Conservation (phyloP, 2,329 filamentous ascomycete species). For the Orbilia quercus region DNA sequence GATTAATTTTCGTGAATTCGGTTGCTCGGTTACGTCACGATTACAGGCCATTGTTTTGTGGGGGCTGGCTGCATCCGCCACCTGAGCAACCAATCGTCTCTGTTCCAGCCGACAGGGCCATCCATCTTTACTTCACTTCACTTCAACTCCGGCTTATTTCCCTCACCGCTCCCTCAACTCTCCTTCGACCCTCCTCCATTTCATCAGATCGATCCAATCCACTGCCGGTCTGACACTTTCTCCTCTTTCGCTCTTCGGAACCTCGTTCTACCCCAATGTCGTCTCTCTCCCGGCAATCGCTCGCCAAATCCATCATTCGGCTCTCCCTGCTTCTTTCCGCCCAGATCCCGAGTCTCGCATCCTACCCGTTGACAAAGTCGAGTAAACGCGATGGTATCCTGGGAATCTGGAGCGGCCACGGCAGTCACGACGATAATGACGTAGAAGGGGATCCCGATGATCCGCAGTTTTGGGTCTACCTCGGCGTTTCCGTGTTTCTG, state of each 20-base stretch:
- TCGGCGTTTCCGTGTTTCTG: slow-evolving; percentile 79
- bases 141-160: not conserved
- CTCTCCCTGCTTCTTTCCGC: slow-evolving; percentile 41
- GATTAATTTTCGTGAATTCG: too few species aligned
- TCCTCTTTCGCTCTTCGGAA: slow-evolving; percentile 10
- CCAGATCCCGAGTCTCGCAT: slow-evolving; percentile 49
- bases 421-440: slow-evolving; percentile 33
- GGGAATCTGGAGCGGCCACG: slow-evolving; percentile 30
- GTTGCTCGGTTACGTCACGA: not conserved
- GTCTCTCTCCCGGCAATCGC: slow-evolving; percentile 34
- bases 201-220: not conserved
- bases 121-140: not conserved
- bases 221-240: not conserved
- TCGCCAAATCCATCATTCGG: slow-evolving; percentile 41
- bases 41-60: not conserved
- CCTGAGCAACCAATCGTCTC: slow-evolving; percentile 21
- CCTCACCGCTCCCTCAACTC: not conserved
- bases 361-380: slow-evolving; percentile 32
- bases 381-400: slow-evolving; percentile 28
- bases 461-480: slow-evolving; percentile 80
- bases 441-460: slow-evolving; percentile 67
- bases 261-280: slow-evolving; percentile 15
- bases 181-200: not conserved
- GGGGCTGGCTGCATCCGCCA: slow-evolving; percentile 5
- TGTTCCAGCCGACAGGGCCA: slow-evolving; percentile 28